phyloP scores from a whole-genome alignment of 2,329 filamentous ascomycete genomes.

The Zelopaecilomyces penicillatus region DNA sequence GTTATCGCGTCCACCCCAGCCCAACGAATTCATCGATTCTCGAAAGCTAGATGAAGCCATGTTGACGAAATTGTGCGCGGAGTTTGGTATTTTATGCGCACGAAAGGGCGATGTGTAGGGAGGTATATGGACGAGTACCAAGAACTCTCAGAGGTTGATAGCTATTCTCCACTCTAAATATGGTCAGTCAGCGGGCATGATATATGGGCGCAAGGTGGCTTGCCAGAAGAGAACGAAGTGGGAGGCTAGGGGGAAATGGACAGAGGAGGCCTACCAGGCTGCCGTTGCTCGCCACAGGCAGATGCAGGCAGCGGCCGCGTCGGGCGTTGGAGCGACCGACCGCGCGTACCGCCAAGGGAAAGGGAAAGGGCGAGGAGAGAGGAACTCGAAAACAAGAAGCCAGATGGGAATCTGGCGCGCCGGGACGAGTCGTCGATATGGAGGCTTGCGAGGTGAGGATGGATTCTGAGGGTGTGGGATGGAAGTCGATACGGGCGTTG shows the following conservation, averaged over 20 bases:
- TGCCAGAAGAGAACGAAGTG: conserved; percentile 3
- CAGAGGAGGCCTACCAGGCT: conserved; percentile 10
- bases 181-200: conserved; percentile 14
- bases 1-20: conserved; percentile 86
- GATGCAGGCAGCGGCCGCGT: conserved; percentile 12
- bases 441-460: conserved; percentile 12
- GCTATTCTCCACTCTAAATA: conserved; percentile 10
- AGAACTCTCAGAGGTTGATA: not conserved
- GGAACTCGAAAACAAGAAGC: conserved; percentile 5
- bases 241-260: conserved; percentile 3
- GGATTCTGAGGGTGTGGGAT: conserved; percentile 12
- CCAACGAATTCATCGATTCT: conserved; percentile 88
- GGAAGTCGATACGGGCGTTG: conserved; percentile 12
- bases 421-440: conserved; percentile 22
- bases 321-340: conserved; percentile 16
- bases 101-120: no score
- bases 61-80: conserved; percentile 1
- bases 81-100: not conserved
- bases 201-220: conserved; percentile 9
- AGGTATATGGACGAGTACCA: no score
- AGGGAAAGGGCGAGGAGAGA: conserved; percentile 8
- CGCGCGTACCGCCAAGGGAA: conserved; percentile 23
- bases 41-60: conserved; percentile 89
- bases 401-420: conserved; percentile 16
- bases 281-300: conserved; percentile 12